Base-by-base conservation (phyloP, 164 flowering plant genomes). In the Piper betle region DNA sequence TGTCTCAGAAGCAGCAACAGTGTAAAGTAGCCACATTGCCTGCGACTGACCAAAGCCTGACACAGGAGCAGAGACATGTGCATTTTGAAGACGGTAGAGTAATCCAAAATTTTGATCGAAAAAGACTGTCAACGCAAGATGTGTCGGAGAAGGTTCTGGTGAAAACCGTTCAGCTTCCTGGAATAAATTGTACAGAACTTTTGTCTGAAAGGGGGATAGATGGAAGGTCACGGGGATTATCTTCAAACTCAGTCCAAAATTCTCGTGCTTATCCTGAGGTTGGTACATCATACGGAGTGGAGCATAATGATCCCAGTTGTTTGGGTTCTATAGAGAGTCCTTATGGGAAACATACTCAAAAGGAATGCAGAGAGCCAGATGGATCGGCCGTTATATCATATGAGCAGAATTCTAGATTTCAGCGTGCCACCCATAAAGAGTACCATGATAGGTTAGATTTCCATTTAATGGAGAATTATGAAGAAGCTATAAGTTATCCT, bases 181-280 rank as follows among this genome's bases (percentile, higher is more conserved):
- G 65, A 38, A 77, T 69, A 58, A 61, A 65, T 71, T 57, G 60
- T 11, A 64, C 50, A 38, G 76, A 69, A 57, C 39, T 73, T 53
- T 63, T 37, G 8, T 74, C 63, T 67, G 77, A 73, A 62, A 71
- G 69, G 65, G 81, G 72, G 52, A 72, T 83, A 37, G 85, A 80
- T 4, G 73, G 79, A 71, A 78, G 82, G 71, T 80, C 79, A 61
- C 81, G 88, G 56, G 73, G 73, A 52, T 78, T 83, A 48, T 85
- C 90, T n/a, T 75, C 86, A 20, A 64, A 80, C 59, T 81, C 84
- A n/a, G 66, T 74, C 61, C 85, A 80, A 69, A 78, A 73, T 64
- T 67, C 68, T 63, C 81, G 78, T 66, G 62, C 72, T 56, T 75
- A 63, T 71, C 79, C 71, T 62, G 82, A 81, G 73, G 78, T 75